Base-by-base conservation (phyloP, 2,329 filamentous ascomycete species). In the Colletotrichum magnum region DNA sequence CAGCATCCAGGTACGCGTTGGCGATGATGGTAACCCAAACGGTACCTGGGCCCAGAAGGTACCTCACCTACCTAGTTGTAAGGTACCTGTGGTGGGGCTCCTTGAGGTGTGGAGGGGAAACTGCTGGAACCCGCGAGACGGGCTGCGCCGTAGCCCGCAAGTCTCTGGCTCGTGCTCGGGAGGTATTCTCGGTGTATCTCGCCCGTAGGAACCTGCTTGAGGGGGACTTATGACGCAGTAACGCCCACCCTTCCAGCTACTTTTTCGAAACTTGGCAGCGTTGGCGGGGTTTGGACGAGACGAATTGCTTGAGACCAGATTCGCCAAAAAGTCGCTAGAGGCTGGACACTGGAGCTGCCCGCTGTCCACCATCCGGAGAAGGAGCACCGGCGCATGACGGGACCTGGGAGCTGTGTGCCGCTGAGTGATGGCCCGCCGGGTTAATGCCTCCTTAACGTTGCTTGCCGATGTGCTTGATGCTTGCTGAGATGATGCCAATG, bases 141-240 rank as follows among this genome's bases (percentile, higher is more conserved):
- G 48, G 58, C 24, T 28, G 64, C 18, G 18, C 18, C 10, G 18
- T 26, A 36, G n/a, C 28, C 15, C 15, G 13, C 12, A 60, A 16
- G 66, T 69, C 56, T 16, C 24, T 28, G 32, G 43, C 6, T 21
- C 51, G 54, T 45, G 26, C n/a, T 24, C 39, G 28, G 43, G 66
- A 60, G 45, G 56, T 57, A 66, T 57, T 69, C 66, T 69, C 62
- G 66, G 62, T 66, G 66, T 69, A 69, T 66, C 5, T 39, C 28
- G 10, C 47, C 15, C n/a, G 0, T 41, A 4, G 2, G 1, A 1
- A 13, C 9, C 6, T 7, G 15, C 21, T 3, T 16, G 12, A 13
- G n/a, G n/a, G 50, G 10, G 43, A 66, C 62, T 39, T 57, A 69
- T 66, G 66, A 69, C 62, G 66, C 66, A 57, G 66, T n/a, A 2